Conservation (phyloP, 1,284 basidiomycete genomes). For the Phellinidium pouzarii region DNA sequence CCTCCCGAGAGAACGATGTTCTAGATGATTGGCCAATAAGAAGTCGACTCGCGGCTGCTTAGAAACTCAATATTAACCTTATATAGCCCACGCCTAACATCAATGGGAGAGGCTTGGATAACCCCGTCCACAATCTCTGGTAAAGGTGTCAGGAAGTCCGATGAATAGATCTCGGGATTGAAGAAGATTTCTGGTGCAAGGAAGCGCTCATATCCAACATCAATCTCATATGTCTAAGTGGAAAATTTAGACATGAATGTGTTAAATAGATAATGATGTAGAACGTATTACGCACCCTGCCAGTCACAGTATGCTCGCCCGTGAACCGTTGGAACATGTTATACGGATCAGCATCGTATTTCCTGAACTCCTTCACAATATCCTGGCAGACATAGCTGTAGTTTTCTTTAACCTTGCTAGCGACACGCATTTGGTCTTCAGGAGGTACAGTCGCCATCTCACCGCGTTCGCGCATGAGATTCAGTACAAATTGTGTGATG, state of each 20-base stretch:
- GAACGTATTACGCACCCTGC: slow-evolving; percentile 79
- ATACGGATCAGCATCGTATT: slow-evolving; percentile 95
- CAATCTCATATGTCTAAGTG: slow-evolving; percentile 77
- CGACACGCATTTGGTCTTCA: slow-evolving; percentile 92
- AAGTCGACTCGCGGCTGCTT: neutral
- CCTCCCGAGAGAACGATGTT: slow-evolving; percentile 94
- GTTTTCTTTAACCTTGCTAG: slow-evolving; percentile 95
- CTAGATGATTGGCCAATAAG: slow-evolving; percentile 30
- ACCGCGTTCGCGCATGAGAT: slow-evolving; percentile 91
- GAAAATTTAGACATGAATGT: neutral
- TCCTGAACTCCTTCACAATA: slow-evolving; percentile 98
- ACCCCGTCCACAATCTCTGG: slow-evolving; percentile 96
- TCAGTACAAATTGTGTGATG: slow-evolving; percentile 96
- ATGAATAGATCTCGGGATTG: slow-evolving; percentile 98
- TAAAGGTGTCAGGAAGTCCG: slow-evolving; percentile 95
- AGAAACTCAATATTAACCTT: slow-evolving; percentile 50
- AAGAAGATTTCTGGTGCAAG: slow-evolving; percentile 99
- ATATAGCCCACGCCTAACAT: slow-evolving; percentile 90
- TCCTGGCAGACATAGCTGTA: slow-evolving; percentile 99
- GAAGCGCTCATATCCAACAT: slow-evolving; percentile 98
- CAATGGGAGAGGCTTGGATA: slow-evolving; percentile 94
- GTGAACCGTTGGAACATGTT: slow-evolving; percentile 95
- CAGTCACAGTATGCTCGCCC: slow-evolving; percentile 90
- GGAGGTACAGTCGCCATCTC: slow-evolving; percentile 88
- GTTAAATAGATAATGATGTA: neutral